A percentile compares a stretch with the other conserved stretches of the same genome.
phyloP scores from a whole-genome alignment of 345 rosid genomes.

The Eucalyptus tenuipes region DNA sequence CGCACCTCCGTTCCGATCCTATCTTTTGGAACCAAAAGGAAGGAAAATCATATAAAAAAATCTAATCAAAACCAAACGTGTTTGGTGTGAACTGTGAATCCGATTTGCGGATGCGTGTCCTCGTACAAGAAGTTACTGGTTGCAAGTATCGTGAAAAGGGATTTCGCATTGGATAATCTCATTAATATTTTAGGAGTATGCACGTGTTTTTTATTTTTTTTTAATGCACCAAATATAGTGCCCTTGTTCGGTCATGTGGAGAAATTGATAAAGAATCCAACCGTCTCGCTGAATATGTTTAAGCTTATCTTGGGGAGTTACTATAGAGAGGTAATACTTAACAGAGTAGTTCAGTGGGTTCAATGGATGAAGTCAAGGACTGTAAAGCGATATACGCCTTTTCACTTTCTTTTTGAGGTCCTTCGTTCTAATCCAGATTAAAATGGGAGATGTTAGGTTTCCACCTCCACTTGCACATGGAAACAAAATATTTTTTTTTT shows the following conservation, averaged over 20 bases:
- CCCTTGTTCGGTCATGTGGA: neutral
- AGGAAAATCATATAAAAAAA: neutral
- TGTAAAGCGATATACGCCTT: neutral
- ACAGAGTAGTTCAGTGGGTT: neutral
- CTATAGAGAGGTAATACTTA: neutral
- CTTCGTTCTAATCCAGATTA: neutral
- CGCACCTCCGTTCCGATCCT: neutral
- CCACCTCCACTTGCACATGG: neutral
- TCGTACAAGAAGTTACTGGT: neutral
- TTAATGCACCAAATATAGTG: neutral
- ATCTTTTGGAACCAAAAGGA: neutral
- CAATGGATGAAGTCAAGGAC: neutral
- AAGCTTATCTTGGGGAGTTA: neutral
- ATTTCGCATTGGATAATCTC: neutral
- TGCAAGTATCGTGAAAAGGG: neutral
- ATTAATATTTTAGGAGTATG: neutral
- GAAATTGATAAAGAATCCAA: neutral
- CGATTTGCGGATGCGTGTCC: neutral
- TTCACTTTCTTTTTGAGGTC: no score
- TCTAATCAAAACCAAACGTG: neutral
- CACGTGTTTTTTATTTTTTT: neutral
- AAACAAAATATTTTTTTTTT: neutral
- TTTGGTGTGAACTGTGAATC: neutral
- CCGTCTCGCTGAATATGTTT: fast-evolving
- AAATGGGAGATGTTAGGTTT: neutral